A percentile compares a stretch with the other conserved stretches of the same genome.
Conservation (phyloP, 129 eudicot genomes). For the Chrysanthemum seticuspe region DNA sequence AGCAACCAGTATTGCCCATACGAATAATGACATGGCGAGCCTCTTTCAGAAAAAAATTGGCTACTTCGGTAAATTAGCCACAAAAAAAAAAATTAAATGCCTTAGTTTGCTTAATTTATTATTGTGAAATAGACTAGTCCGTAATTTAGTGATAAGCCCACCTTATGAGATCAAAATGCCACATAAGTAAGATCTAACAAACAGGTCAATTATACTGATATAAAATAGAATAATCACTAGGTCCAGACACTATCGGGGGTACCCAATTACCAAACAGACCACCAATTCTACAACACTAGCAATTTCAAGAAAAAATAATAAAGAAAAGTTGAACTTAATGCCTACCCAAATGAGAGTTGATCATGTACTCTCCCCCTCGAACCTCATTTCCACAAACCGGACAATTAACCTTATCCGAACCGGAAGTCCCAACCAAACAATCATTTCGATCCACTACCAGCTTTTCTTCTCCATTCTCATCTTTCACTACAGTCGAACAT, state of each 20-base stretch:
- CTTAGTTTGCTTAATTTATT: too few species aligned
- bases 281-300: background rate
- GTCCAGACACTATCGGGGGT: background rate
- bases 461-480: conserved; percentile 32
- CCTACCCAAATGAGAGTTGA: conserved; percentile 86
- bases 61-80: too few species aligned
- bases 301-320: background rate
- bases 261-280: too few species aligned
- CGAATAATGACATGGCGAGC: too few species aligned
- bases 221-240: background rate
- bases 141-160: too few species aligned
- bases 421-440: conserved; percentile 8
- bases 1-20: too few species aligned
- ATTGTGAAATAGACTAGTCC: too few species aligned
- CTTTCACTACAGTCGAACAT: conserved; percentile 28
- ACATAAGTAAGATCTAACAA: too few species aligned
- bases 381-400: conserved; percentile 70
- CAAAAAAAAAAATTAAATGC: too few species aligned
- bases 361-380: conserved; percentile 49
- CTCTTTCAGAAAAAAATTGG: too few species aligned
- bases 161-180: too few species aligned
- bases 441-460: conserved; percentile 10
- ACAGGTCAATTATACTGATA: too few species aligned
- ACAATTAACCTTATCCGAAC: conserved; percentile 54
- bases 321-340: background rate